phyloP scores from a whole-genome alignment of 768 basidiomycete species.

The Mycena latifolia region DNA sequence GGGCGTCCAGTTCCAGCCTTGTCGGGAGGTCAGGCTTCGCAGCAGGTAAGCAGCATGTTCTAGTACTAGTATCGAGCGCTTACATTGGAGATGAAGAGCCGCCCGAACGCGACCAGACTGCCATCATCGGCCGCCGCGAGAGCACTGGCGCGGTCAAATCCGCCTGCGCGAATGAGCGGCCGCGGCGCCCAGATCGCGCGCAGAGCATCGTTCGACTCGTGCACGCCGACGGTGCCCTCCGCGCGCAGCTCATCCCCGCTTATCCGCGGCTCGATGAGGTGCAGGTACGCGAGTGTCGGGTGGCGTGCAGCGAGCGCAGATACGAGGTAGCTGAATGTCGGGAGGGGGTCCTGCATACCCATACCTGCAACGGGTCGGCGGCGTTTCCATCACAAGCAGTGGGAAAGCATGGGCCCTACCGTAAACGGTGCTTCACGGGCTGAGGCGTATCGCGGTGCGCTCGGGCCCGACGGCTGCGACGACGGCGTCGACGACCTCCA shows the following conservation, averaged over 20 bases:
- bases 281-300: slow-evolving; percentile 57
- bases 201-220: slow-evolving; percentile 43
- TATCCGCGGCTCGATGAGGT: slow-evolving; percentile 51
- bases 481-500: slow-evolving; percentile 61
- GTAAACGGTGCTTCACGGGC: slow-evolving; percentile 51
- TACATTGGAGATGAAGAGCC: slow-evolving; percentile 16
- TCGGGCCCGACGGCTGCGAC: slow-evolving; percentile 57
- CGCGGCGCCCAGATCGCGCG: slow-evolving; percentile 47
- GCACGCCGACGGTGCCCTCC: background rate
- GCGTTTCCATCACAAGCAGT: background rate
- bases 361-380: slow-evolving; percentile 45
- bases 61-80: slow-evolving; percentile 11
- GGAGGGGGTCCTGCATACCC: slow-evolving; percentile 59
- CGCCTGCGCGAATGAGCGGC: slow-evolving; percentile 50
- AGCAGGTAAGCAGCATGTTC: slow-evolving; percentile 10
- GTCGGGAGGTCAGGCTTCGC: slow-evolving; percentile 14
- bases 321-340: slow-evolving; percentile 56
- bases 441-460: slow-evolving; percentile 49
- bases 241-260: slow-evolving; percentile 18
- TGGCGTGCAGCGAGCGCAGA: slow-evolving; percentile 46
- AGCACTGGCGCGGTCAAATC: slow-evolving; percentile 47
- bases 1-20: background rate
- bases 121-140: slow-evolving; percentile 43
- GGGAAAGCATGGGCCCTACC: slow-evolving; percentile 11
- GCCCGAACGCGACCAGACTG: slow-evolving; percentile 11